A percentile compares a stretch with the other conserved stretches of the same genome.
Conservation (phyloP, 169 alveolate genomes). For the Eimeria tenella region DNA sequence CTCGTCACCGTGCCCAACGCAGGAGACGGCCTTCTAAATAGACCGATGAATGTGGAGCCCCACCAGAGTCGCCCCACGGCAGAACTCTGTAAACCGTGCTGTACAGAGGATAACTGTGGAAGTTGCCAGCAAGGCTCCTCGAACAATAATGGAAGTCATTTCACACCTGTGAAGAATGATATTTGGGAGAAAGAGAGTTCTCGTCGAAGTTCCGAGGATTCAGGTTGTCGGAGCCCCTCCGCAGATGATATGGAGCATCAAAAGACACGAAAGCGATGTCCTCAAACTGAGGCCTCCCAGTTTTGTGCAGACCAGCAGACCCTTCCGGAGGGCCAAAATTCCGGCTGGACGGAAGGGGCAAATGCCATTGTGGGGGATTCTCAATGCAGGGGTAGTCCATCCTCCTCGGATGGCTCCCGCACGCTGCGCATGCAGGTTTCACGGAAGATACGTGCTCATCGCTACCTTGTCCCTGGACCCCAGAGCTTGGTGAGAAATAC, state of each 20-base stretch:
- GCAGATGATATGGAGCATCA: neutral
- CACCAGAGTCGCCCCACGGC: no score
- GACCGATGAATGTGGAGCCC: no score
- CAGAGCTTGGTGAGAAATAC: neutral
- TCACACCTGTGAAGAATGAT: no score
- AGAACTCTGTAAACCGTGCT: no score
- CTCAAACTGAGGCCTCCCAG: neutral
- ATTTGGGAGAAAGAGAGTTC: no score
- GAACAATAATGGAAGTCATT: no score
- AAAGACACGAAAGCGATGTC: neutral
- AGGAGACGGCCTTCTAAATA: no score
- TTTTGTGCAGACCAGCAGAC: neutral
- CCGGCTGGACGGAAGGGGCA: neutral
- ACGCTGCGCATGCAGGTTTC: constrained; percentile 19
- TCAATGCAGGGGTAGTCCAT: neutral
- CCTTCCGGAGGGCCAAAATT: no score
- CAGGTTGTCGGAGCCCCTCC: neutral
- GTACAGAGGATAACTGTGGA: no score
- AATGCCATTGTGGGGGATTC: neutral
- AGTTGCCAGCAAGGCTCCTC: no score
- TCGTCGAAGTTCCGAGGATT: no score
- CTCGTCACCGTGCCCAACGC: no score
- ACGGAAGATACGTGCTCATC: neutral
- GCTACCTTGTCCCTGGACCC: constrained; percentile 6
- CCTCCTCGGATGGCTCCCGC: constrained; percentile 27